Evolutionary conservation across 2,329 filamentous ascomycete species (phyloP).

Genomic region (Microdochium nivale): DNA sequence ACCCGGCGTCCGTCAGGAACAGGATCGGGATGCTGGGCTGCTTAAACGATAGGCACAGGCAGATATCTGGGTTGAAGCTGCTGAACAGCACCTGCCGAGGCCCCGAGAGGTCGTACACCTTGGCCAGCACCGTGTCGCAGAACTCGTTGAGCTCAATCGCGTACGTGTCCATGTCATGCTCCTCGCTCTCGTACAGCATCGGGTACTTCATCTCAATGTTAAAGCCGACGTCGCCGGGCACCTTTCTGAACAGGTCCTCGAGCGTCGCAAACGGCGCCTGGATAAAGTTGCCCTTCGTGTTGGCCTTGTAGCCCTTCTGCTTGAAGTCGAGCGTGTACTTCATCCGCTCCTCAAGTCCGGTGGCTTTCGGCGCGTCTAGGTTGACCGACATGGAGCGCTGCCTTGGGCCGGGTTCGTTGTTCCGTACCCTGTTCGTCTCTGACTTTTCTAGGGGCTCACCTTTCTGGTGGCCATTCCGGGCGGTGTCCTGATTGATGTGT

Average conservation of each 20-base stretch:
- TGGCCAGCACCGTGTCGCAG: slow-evolving; percentile 83
- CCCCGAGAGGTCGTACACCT: slow-evolving; percentile 78
- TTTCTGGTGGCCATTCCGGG: slow-evolving; percentile 31
- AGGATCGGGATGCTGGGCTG: slow-evolving; percentile 94
- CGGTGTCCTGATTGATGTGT: slow-evolving; percentile 59
- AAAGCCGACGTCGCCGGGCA: slow-evolving; percentile 80
- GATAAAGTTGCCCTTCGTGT: slow-evolving; percentile 88
- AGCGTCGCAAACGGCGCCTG: slow-evolving; percentile 93
- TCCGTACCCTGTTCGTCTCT: slow-evolving; percentile 14
- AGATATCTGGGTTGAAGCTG: slow-evolving; percentile 96
- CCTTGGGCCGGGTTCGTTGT: slow-evolving; percentile 20
- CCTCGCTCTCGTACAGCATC: slow-evolving; percentile 91
- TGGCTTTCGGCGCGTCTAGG: slow-evolving; percentile 31
- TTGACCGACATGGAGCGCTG: slow-evolving; percentile 49
- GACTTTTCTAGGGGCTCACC: slow-evolving; percentile 1
- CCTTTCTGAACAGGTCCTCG: slow-evolving; percentile 81
- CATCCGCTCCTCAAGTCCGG: slow-evolving; percentile 67
- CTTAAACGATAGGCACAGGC: slow-evolving; percentile 88
- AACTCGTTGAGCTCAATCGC: slow-evolving; percentile 94
- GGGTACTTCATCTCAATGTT: slow-evolving; percentile 99
- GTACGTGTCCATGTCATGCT: slow-evolving; percentile 94
- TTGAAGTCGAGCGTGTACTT: slow-evolving; percentile 96
- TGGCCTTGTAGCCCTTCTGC: slow-evolving; percentile 89
- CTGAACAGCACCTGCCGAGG: slow-evolving; percentile 93
- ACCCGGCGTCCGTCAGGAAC: slow-evolving; percentile 86